Evolutionary conservation across 2,329 filamentous ascomycete species (phyloP).

Genomic region (Alternaria novae-zelandiae): DNA sequence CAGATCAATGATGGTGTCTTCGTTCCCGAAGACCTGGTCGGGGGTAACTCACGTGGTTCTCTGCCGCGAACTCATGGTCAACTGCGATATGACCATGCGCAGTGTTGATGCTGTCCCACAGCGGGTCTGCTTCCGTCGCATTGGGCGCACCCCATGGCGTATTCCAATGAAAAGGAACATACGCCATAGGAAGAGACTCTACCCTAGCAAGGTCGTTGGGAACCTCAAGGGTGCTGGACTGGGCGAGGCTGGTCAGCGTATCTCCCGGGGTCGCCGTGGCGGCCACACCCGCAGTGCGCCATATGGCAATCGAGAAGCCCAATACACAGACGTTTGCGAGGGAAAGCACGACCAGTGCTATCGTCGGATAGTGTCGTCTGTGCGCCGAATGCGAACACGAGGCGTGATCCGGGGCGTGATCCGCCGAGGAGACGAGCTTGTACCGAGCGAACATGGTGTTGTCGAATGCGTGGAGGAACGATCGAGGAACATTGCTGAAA

Average conservation of each 20-base stretch:
- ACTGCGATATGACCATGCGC: conserved; percentile 37
- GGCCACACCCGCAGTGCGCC: background rate
- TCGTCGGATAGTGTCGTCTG: conserved; percentile 1
- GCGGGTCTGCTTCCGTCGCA: conserved; percentile 20
- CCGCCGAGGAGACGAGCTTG: background rate
- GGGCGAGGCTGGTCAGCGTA: background rate
- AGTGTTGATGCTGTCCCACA: conserved; percentile 34
- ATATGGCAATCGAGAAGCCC: background rate
- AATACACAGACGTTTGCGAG: conserved; percentile 2
- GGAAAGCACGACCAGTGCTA: background rate
- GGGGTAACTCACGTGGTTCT: conserved; percentile 14
- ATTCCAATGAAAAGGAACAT: conserved; percentile 6
- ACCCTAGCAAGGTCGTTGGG: conserved; percentile 2
- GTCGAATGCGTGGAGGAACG: background rate
- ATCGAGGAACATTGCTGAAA: background rate
- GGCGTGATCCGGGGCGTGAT: background rate
- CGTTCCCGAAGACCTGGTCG: background rate
- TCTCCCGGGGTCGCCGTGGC: background rate
- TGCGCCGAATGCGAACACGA: background rate
- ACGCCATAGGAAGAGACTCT: background rate
- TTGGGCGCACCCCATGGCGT: conserved; percentile 10
- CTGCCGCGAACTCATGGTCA: conserved; percentile 28
- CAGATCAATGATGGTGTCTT: background rate
- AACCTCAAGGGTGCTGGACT: background rate
- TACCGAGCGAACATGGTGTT: conserved; percentile 5